Evolutionary conservation across 2,329 filamentous ascomycete species (phyloP).

Genomic region (Dactylellina drechsleri): DNA sequence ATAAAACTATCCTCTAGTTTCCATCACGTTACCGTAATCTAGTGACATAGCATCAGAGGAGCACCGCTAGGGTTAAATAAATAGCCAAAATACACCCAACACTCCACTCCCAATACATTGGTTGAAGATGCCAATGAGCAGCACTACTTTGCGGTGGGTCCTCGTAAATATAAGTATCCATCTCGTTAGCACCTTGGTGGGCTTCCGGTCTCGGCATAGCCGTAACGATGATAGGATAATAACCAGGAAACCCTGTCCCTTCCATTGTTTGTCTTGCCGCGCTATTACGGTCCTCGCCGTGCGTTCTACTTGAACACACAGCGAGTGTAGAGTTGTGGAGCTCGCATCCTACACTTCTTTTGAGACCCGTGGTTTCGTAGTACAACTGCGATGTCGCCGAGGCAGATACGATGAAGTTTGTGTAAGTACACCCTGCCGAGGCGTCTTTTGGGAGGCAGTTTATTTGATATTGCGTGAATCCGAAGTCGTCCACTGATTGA

Average conservation of each 20-base stretch:
- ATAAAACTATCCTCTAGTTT: not conserved
- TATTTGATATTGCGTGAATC: slow-evolving; percentile 44
- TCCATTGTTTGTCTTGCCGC: slow-evolving; percentile 31
- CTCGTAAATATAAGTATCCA: slow-evolving; percentile 24
- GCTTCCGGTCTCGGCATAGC: slow-evolving; percentile 19
- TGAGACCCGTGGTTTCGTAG: slow-evolving; percentile 23
- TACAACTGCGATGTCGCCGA: slow-evolving; percentile 48
- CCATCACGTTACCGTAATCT: not conserved
- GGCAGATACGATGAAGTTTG: slow-evolving; percentile 32
- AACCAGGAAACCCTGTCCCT: slow-evolving; percentile 31
- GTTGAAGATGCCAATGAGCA: not conserved
- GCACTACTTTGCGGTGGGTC: not conserved
- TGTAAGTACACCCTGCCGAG: slow-evolving; percentile 40
- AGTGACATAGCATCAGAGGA: not conserved
- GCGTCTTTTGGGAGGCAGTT: slow-evolving; percentile 33
- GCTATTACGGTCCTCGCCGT: slow-evolving; percentile 23
- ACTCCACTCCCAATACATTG: not conserved
- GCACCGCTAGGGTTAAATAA: not conserved
- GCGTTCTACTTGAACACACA: slow-evolving; percentile 36
- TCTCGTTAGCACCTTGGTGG: not conserved
- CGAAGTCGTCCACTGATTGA: slow-evolving; percentile 27
- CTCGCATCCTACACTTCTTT: slow-evolving; percentile 34
- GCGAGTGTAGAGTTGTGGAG: slow-evolving; percentile 18
- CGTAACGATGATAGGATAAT: slow-evolving; percentile 40
- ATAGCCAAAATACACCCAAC: not conserved